Evolutionary conservation across 768 basidiomycete species (phyloP).

Genomic region (Tylopilus subfusipes): DNA sequence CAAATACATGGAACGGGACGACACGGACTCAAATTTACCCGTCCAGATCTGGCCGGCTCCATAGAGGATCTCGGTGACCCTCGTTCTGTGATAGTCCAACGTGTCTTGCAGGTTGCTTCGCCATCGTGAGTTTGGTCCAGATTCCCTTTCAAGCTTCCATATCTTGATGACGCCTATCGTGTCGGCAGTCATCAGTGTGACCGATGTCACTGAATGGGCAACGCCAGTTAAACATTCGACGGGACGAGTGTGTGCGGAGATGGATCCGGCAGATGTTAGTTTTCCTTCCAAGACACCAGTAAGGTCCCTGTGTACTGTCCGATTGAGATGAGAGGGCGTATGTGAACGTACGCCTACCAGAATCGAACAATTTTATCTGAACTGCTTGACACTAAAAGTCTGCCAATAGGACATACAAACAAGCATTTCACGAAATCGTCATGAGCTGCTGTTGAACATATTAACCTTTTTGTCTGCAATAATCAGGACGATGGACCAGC

Average conservation of each 20-base stretch:
- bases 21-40: constrained; percentile 43
- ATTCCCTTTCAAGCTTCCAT: constrained; percentile 62
- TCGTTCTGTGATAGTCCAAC: constrained; percentile 71
- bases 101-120: constrained; percentile 50
- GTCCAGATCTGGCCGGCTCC: constrained; percentile 84
- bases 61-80: constrained; percentile 69
- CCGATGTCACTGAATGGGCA: constrained; percentile 41
- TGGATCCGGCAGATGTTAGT: constrained; percentile 55
- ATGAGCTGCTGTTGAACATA: constrained; percentile 77
- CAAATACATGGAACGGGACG: neutral
- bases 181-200: constrained; percentile 76
- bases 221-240: constrained; percentile 74
- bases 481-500: neutral
- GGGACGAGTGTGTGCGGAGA: constrained; percentile 85
- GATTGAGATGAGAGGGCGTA: neutral
- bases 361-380: constrained; percentile 87
- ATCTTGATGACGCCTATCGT: constrained; percentile 87
- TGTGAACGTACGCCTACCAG: constrained; percentile 53
- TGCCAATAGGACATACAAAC: constrained; percentile 60
- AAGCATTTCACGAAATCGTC: constrained; percentile 89
- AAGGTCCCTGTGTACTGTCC: constrained; percentile 53
- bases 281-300: constrained; percentile 40
- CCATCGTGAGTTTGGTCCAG: constrained; percentile 45
- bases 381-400: constrained; percentile 76
- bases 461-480: constrained; percentile 59